A percentile compares a stretch with the other conserved stretches of the same genome.
These are phyloP conservation scores for Fusarium nisikadoi DNA, from an alignment of 2,329 filamentous ascomycete species.

Conservation along the genomic window DNA sequence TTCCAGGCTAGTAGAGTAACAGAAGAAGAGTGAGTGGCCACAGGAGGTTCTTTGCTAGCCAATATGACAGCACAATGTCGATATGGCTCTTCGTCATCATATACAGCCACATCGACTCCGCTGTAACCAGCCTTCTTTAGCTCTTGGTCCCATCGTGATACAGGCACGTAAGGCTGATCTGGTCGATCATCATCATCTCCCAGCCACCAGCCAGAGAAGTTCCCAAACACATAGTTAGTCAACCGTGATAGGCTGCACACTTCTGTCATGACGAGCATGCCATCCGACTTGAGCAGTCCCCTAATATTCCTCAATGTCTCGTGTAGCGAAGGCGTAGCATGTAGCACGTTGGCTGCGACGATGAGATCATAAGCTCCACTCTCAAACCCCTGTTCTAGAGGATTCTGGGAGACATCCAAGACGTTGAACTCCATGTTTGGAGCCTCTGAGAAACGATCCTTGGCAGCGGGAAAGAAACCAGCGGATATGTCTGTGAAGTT, in stretches of 20 bases:
- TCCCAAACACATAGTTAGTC: conserved; percentile 42
- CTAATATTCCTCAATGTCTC: conserved; percentile 32
- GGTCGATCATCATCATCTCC: conserved; percentile 4
- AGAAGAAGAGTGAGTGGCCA: background rate
- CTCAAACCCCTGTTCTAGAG: conserved; percentile 31
- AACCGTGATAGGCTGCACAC: conserved; percentile 20
- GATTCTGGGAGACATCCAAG: conserved; percentile 34
- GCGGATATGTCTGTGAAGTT: conserved; percentile 54
- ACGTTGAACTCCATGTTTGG: conserved; percentile 40
- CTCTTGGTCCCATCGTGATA: conserved; percentile 11
- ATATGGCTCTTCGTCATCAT: conserved; percentile 13
- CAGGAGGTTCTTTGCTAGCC: background rate
- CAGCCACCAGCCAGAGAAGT: conserved; percentile 49
- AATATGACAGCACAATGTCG: conserved; percentile 6
- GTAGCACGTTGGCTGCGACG: conserved; percentile 46
- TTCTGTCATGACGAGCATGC: conserved; percentile 45
- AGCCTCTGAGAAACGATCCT: conserved; percentile 10
- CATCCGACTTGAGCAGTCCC: conserved; percentile 43
- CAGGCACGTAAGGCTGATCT: conserved; percentile 11
- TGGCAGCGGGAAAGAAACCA: conserved; percentile 46
- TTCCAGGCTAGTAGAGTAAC: background rate
- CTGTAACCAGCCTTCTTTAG: background rate
- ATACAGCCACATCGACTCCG: conserved; percentile 3
- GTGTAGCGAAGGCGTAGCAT: conserved; percentile 45
- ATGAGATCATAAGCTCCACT: conserved; percentile 37